phyloP scores from a whole-genome alignment of 106 monocot genomes.

The Triglochin maritima region DNA sequence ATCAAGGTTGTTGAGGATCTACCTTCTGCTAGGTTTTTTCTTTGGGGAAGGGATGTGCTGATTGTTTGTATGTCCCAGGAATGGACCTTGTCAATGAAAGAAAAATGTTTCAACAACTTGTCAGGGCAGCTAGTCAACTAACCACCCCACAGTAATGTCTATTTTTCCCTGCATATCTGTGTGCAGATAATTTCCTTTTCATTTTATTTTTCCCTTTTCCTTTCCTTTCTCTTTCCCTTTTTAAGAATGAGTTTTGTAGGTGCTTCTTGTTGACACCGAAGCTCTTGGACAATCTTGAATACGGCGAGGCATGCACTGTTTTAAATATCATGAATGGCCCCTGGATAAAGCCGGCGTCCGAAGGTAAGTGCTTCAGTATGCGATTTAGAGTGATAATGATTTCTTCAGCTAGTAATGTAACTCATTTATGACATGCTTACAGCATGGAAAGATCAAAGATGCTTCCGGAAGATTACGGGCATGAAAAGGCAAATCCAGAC shows the following conservation, averaged over 20 bases:
- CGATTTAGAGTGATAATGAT: neutral
- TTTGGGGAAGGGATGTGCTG: neutral
- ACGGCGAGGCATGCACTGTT: constrained; percentile 89
- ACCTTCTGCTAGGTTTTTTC: neutral
- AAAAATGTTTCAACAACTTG: constrained; percentile 99
- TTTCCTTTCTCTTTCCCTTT: too few species aligned
- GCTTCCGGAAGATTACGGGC: constrained; percentile 55
- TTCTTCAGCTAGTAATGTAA: neutral
- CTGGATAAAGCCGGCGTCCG: constrained; percentile 72
- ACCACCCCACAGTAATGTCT: constrained; percentile 77
- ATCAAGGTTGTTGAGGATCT: constrained; percentile 48
- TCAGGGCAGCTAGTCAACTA: constrained; percentile 80
- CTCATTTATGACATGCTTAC: constrained; percentile 6
- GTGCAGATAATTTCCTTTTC: neutral
- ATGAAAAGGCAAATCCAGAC: constrained; percentile 6
- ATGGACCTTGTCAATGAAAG: constrained; percentile 99
- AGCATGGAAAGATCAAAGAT: constrained; percentile 65
- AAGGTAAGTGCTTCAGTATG: constrained; percentile 36
- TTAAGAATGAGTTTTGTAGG: constrained; percentile 20
- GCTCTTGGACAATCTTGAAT: constrained; percentile 86
- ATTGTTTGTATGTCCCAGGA: constrained; percentile 26
- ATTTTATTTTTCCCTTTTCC: neutral
- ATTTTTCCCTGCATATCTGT: neutral
- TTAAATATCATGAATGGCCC: constrained; percentile 99
- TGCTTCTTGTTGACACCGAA: constrained; percentile 95